Base-by-base conservation (phyloP, 2,329 filamentous ascomycete genomes). In the Zopfia rhizophila region DNA sequence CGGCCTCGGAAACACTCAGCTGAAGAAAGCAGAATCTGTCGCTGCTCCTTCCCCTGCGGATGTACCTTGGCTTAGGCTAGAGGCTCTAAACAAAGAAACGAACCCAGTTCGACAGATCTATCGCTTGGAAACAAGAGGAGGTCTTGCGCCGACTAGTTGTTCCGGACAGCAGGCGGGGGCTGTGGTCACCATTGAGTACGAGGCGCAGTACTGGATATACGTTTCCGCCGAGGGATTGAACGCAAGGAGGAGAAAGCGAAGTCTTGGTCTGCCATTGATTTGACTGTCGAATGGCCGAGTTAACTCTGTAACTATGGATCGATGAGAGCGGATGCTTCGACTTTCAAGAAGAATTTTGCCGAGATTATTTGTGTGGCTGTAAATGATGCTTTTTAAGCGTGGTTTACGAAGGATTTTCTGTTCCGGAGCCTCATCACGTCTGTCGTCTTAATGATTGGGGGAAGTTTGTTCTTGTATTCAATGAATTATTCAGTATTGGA, bases 41-140 rank as follows among this genome's bases (percentile, higher is more conserved):
- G 60, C 77, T n/a, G 90, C 92, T 0, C 91, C 91, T 0, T 14
- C 27, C 11, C 27, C 56, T 11, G 80, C 78, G n/a, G 79, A 89
- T 7, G 90, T 96, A 2, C 68, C 87, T 1, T 97, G 92, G 91
- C 78, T 97, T 46, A 87, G 87, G 66, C 82, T 97, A 10, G 74
- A 81, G 21, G 74, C 75, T 2, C 53, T 63, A 36, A 24, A 47
- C 1, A 19, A 44, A n/a, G 65, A 71, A 5, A 69, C 70, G 2
- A 64, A 61, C 31, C 17, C 50, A 3, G 82, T 91, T 52, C 82
- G 85, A 69, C 83, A 89, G 67, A 86, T 96, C 23, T 97, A 93
- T 75, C 83, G 93, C 11, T 75, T 97, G 37, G 82, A 89, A 61
- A 97, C 93, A 2, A 89, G 86, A 1, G 91, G 91, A 16, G 93